Conservation (phyloP, 2,329 filamentous ascomycete species). For the Fusarium sp. region DNA sequence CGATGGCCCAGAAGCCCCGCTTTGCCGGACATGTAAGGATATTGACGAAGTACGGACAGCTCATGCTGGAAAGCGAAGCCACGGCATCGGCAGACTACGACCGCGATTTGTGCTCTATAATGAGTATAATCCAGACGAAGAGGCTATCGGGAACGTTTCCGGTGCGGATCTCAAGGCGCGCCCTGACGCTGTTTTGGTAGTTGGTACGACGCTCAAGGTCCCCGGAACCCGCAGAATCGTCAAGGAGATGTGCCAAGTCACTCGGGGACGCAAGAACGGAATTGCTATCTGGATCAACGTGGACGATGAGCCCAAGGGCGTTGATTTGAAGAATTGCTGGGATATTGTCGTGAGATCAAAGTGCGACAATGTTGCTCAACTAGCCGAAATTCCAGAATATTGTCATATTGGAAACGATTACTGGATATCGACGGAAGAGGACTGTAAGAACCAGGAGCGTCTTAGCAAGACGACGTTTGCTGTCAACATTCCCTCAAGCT, state of each 20-base stretch:
- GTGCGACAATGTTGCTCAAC: slow-evolving; percentile 84
- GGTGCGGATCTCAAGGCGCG: slow-evolving; percentile 83
- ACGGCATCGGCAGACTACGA: slow-evolving; percentile 88
- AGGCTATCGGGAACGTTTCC: slow-evolving; percentile 92
- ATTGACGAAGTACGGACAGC: slow-evolving; percentile 79
- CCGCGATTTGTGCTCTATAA: slow-evolving; percentile 98
- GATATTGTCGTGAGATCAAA: slow-evolving; percentile 88
- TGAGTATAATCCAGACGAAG: slow-evolving; percentile 94
- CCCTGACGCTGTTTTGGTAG: slow-evolving; percentile 92
- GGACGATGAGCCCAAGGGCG: slow-evolving; percentile 81
- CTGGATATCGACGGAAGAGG: slow-evolving; percentile 57
- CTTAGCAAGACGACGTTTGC: slow-evolving; percentile 51
- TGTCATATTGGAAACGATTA: slow-evolving; percentile 61
- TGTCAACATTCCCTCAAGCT: slow-evolving; percentile 43
- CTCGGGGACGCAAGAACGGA: slow-evolving; percentile 83
- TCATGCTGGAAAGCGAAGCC: slow-evolving; percentile 85
- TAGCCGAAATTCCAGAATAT: slow-evolving; percentile 71
- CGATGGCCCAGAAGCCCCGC: slow-evolving; percentile 81
- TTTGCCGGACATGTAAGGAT: slow-evolving; percentile 77
- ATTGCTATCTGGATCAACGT: slow-evolving; percentile 95
- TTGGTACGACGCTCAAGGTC: slow-evolving; percentile 94
- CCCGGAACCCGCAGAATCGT: slow-evolving; percentile 90
- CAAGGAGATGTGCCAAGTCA: slow-evolving; percentile 87
- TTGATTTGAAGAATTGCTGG: slow-evolving; percentile 91
- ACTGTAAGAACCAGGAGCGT: slow-evolving; percentile 52